phyloP scores from a whole-genome alignment of 441 rosid genomes.

The Adansonia grandidieri region DNA sequence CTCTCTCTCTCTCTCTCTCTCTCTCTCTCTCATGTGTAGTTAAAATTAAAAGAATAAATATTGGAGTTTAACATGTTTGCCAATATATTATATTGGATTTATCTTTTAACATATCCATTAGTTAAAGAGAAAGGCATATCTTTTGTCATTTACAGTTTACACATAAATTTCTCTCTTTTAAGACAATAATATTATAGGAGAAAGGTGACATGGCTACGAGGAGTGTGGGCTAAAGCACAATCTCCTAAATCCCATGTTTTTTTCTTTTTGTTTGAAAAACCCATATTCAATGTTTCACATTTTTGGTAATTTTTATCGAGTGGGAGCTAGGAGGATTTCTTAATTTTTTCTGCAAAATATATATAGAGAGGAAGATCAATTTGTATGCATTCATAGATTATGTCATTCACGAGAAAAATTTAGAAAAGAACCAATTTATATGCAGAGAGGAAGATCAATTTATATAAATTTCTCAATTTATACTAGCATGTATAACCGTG shows the following conservation, averaged over 20 bases:
- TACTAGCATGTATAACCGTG: too few relatives aligned
- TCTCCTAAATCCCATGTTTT: not conserved
- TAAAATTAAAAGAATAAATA: not conserved
- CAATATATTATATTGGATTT: not conserved
- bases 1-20: not conserved
- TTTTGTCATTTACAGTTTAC: constrained; percentile 19
- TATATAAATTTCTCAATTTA: too few relatives aligned
- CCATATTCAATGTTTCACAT: not conserved
- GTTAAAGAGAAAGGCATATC: not conserved
- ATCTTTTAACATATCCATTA: not conserved
- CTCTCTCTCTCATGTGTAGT: not conserved
- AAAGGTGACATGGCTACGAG: not conserved
- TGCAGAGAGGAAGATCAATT: too few relatives aligned
- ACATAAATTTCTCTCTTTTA: not conserved
- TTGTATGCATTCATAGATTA: too few relatives aligned
- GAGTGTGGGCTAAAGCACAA: constrained; percentile 22
- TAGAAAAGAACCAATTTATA: too few relatives aligned
- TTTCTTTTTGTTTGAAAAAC: too few relatives aligned
- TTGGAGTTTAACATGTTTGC: constrained; percentile 20
- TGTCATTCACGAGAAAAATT: too few relatives aligned
- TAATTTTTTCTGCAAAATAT: too few relatives aligned
- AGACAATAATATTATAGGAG: not conserved
- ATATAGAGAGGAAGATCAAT: too few relatives aligned
- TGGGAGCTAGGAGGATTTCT: not conserved
- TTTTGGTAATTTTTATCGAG: constrained; percentile 29